Evolutionary conservation across 2,329 filamentous ascomycete genomes (phyloP).

Genomic region (Monilinia polystroma): DNA sequence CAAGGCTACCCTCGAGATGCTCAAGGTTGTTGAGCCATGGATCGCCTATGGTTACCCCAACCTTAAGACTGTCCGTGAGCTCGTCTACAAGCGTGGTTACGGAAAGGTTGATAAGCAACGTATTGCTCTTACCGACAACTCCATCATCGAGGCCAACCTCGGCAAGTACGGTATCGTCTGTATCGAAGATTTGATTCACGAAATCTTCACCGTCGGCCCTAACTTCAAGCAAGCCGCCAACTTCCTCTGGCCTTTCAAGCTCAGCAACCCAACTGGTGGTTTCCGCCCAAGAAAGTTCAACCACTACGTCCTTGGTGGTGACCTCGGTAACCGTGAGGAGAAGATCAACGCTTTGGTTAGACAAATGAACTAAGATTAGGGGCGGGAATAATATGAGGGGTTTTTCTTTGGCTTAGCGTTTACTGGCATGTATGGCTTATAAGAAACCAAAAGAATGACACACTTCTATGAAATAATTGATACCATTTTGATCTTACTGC

Average conservation of each 20-base stretch:
- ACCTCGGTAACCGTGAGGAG: slow-evolving; percentile 97
- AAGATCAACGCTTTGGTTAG: slow-evolving; percentile 40
- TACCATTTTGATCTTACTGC: slow-evolving; percentile 20
- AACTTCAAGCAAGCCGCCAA: slow-evolving; percentile 99
- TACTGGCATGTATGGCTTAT: slow-evolving; percentile 33
- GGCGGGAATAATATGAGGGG: slow-evolving; percentile 25
- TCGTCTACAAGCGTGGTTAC: slow-evolving; percentile 99
- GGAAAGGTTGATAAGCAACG: slow-evolving; percentile 99
- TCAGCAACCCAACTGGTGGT: slow-evolving; percentile 95
- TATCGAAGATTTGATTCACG: slow-evolving; percentile 98
- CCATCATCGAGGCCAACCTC: slow-evolving; percentile 93
- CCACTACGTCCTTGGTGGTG: slow-evolving; percentile 65
- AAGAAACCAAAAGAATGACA: slow-evolving; percentile 31
- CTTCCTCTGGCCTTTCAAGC: slow-evolving; percentile 99
- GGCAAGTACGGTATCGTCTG: slow-evolving; percentile 99
- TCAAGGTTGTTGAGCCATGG: slow-evolving; percentile 98
- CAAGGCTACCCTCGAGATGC: slow-evolving; percentile 97
- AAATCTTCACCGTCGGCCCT: slow-evolving; percentile 97
- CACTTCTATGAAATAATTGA: slow-evolving; percentile 19
- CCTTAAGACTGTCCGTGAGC: slow-evolving; percentile 98
- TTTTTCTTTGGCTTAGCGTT: slow-evolving; percentile 28
- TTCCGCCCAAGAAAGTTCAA: slow-evolving; percentile 91
- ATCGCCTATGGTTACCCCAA: slow-evolving; percentile 99
- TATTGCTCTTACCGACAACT: slow-evolving; percentile 93
- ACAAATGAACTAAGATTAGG: slow-evolving; percentile 26